These are phyloP conservation scores for Moesziomyces globuligerus DNA, from an alignment of 1,284 basidiomycete genomes.

Conservation along the genomic window DNA sequence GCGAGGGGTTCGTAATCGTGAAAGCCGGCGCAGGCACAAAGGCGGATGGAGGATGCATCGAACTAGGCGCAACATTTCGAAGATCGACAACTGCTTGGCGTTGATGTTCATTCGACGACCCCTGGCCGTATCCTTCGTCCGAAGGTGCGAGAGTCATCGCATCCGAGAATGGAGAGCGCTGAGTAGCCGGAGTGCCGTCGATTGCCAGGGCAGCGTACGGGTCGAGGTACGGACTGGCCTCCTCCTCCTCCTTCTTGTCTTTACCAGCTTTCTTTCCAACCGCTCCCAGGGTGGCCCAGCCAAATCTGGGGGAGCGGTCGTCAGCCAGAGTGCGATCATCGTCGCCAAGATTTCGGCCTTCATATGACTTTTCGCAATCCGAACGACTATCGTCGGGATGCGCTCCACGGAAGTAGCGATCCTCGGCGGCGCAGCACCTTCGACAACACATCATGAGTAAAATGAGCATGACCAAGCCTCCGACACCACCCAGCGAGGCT, in stretches of 20 bases:
- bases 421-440: constrained; percentile 48
- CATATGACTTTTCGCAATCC: constrained; percentile 29
- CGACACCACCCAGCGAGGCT: constrained; percentile 47
- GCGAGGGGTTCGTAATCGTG: constrained; percentile 34
- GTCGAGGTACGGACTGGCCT: constrained; percentile 45
- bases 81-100: constrained; percentile 16
- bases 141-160: constrained; percentile 41
- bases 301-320: constrained; percentile 33
- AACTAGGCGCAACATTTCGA: constrained; percentile 11
- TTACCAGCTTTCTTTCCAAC: constrained; percentile 25
- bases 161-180: constrained; percentile 38
- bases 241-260: constrained; percentile 23
- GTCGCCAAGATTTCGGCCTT: constrained; percentile 9
- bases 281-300: constrained; percentile 24
- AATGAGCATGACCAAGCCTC: constrained; percentile 50
- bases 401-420: constrained; percentile 33
- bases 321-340: constrained; percentile 54
- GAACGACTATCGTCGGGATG: constrained; percentile 17
- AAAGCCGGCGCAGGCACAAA: constrained; percentile 18
- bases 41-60: background rate
- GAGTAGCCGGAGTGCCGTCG: constrained; percentile 1
- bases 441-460: constrained; percentile 56
- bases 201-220: constrained; percentile 10
- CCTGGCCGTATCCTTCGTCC: constrained; percentile 19
- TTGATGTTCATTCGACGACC: constrained; percentile 4